Conservation (phyloP, 2,329 filamentous ascomycete species). For the Fusarium transvaalense region DNA sequence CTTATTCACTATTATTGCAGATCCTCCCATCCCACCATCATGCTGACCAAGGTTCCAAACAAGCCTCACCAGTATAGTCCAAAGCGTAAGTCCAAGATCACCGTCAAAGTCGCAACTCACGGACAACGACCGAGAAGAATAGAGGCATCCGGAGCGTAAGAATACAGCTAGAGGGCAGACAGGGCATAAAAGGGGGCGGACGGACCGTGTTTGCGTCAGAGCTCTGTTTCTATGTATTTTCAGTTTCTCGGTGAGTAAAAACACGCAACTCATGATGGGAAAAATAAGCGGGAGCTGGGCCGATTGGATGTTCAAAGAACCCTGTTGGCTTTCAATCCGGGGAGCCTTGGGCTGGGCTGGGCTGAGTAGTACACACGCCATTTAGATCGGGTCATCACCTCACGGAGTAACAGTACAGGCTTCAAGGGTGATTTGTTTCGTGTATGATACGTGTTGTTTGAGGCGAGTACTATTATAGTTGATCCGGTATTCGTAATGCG, state of each 20-base stretch:
- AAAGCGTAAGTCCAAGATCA: background rate
- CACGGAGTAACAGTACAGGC: slow-evolving; percentile 37
- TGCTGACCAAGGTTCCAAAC: background rate
- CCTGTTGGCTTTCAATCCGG: slow-evolving; percentile 12
- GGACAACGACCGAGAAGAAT: background rate
- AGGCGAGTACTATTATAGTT: background rate
- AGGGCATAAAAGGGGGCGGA: slow-evolving; percentile 32
- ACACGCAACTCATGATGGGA: slow-evolving; percentile 17
- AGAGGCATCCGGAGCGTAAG: background rate
- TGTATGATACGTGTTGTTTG: slow-evolving; percentile 10
- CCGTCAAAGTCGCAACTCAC: background rate
- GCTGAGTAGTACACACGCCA: slow-evolving; percentile 43
- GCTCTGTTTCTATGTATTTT: background rate
- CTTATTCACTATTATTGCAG: background rate
- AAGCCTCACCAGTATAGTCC: background rate
- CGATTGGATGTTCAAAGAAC: slow-evolving; percentile 26
- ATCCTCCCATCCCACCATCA: background rate
- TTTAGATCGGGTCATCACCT: slow-evolving; percentile 43
- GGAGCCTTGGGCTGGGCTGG: slow-evolving; percentile 19
- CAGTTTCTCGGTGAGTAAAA: slow-evolving; percentile 36
- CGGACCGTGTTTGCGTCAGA: slow-evolving; percentile 33
- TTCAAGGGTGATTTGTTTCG: background rate
- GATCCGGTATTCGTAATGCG: background rate
- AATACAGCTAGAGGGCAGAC: background rate
- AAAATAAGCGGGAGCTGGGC: slow-evolving; percentile 31